Evolutionary conservation across 2,329 filamentous ascomycete species (phyloP), one percentile per base, ranked within the genome.

Genomic region (Talaromyces islandicus): DNA sequence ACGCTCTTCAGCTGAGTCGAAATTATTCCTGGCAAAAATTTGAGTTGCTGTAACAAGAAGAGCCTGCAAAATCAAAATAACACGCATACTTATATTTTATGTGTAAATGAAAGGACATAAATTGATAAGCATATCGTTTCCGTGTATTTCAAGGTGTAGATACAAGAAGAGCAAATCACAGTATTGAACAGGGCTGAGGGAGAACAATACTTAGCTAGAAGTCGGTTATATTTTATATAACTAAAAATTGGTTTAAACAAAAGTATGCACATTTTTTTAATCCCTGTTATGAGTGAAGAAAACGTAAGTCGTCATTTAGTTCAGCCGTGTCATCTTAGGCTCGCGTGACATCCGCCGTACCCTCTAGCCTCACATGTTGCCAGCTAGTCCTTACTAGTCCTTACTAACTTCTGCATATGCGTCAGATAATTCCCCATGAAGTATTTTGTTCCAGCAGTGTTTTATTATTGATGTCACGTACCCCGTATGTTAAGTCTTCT

Each of bases 1-100:
- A 64, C 84, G 72, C 9, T 50, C 43, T 12, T 21, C 43, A 12
- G 43, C 43, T 4, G 19, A 50, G 35, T 38, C 14, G 17, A 38
- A n/a, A 38, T 38, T n/a, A 38, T 5, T n/a, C 24, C 43, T 19
- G n/a, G 43, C 43, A 24, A 50, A 19, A n/a, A 38, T 17, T n/a
- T 38, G 35, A 38, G 35, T 17, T 17, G 10, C 19, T 10, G 12
- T 19, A 43, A 43, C 19, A 24, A 50, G 19, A 25, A 50, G 7
- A 3, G 7, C 19, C 19, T n/a, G 6, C 5, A 17, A 38, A 7
- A 38, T 38, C 35, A n/a, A n/a, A 7, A 38, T 6, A 14, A n/a
- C 35, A 38, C 35, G 35, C 35, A 38, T 38, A 7, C 17, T 38
- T 14, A 7, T n/a, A n/a, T n/a, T 38, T n/a, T 38, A 17, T 38